Evolutionary conservation across 306 rosid species (phyloP).

Genomic region (Ammopiptanthus mongolicus): DNA sequence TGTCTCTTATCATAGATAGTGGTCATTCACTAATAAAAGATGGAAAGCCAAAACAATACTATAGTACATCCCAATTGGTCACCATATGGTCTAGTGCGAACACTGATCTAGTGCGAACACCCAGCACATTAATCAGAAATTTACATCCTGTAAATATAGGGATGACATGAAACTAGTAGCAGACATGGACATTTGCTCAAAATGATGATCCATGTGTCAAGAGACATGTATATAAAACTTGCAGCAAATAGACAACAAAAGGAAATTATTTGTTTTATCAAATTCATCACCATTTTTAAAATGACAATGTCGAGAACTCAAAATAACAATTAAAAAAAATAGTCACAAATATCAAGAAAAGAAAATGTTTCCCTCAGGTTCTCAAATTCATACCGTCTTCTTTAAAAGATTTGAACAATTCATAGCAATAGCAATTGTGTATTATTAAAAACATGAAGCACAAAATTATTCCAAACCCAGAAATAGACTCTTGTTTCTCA

Average conservation of each 20-base stretch:
- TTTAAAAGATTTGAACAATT: neutral
- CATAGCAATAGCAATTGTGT: neutral
- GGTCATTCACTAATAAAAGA: too few relatives aligned
- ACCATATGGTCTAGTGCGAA: too few relatives aligned
- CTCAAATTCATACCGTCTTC: neutral
- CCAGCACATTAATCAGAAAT: neutral
- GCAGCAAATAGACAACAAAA: constrained; percentile 6
- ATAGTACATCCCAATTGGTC: too few relatives aligned
- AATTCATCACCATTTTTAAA: neutral
- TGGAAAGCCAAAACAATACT: too few relatives aligned
- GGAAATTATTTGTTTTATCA: neutral
- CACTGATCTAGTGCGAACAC: neutral
- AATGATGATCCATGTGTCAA: neutral
- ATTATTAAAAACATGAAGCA: neutral
- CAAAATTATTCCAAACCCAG: neutral
- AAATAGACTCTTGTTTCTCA: constrained; percentile 3
- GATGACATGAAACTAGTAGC: constrained; percentile 3
- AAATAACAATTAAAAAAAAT: neutral
- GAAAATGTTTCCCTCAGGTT: neutral
- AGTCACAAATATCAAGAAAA: neutral
- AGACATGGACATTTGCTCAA: neutral
- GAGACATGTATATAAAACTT: neutral
- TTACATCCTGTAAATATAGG: neutral
- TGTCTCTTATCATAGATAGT: too few relatives aligned
- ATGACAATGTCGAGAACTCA: neutral